A percentile compares a stretch with the other conserved stretches of the same genome.
phyloP scores from a whole-genome alignment of 2,329 filamentous ascomycete genomes.

The Aspergillus oerlinghausenensis region DNA sequence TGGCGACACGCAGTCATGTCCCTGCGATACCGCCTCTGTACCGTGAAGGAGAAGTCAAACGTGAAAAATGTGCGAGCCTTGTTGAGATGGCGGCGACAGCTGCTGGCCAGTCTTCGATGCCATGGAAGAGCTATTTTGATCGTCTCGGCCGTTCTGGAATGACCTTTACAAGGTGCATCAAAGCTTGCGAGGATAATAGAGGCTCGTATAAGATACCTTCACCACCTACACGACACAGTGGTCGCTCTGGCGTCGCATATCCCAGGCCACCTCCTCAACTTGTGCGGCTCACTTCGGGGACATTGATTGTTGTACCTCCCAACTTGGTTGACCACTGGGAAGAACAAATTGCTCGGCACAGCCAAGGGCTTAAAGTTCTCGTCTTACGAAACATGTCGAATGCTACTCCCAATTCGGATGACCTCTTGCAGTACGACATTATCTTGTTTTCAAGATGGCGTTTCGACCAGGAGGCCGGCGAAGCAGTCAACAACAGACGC shows the following conservation, averaged over 20 bases:
- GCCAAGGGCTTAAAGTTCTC: conserved; percentile 61
- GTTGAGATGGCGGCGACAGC: conserved; percentile 71
- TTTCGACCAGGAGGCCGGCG: conserved; percentile 64
- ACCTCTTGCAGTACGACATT: conserved; percentile 66
- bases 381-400: conserved; percentile 53
- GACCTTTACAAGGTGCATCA: conserved; percentile 52
- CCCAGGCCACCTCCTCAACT: conserved; percentile 36
- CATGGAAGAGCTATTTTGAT: conserved; percentile 66
- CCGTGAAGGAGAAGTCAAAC: conserved; percentile 40
- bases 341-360: conserved; percentile 74
- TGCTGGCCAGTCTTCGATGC: conserved; percentile 61
- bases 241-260: conserved; percentile 39
- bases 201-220: conserved; percentile 56
- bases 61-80: conserved; percentile 56
- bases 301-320: conserved; percentile 73
- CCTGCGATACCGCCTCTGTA: conserved; percentile 62
- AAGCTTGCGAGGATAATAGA: conserved; percentile 54
- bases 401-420: conserved; percentile 52
- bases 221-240: conserved; percentile 38
- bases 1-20: conserved; percentile 68
- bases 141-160: conserved; percentile 44
- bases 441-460: conserved; percentile 70
- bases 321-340: conserved; percentile 84
- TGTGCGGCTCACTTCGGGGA: conserved; percentile 63
- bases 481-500: conserved; percentile 47